Base-by-base conservation (phyloP, 2,329 filamentous ascomycete genomes). In the Rhynchosporium graminicola region DNA sequence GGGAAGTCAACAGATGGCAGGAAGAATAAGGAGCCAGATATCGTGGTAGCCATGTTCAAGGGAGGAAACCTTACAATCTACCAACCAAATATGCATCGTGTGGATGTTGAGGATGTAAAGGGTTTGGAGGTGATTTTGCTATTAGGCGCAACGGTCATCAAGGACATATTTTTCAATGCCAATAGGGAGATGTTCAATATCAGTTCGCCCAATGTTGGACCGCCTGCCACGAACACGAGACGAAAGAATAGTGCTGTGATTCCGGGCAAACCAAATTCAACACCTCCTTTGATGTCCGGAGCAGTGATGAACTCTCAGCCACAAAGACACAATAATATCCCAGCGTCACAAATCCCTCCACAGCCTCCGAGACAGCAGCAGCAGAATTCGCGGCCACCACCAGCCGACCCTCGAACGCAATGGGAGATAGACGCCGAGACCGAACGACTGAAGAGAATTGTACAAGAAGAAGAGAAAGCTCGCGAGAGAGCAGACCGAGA, bases 21-120 rank as follows among this genome's bases (percentile, higher is more conserved):
- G 76, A 91, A 91, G 80, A 90, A 82, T 78, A 94, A 91, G 74
- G 95, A 99, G 74, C 94, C 95, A 0, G 95, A 98, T 76, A 98
- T 98, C 69, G 93, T 92, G 0, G 83, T 98, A n/a, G 92, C 92
- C 2, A 83, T 98, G 70, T 96, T 93, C 80, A 87, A 89, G 68
- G 83, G 84, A 20, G 80, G 88, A 31, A 88, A 80, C 54, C 77
- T 98, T 63, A 96, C 93, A 1, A 83, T 99, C 47, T 97, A 98
- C 78, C 91, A 99, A 76, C 91, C 94, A 4, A 98, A 98, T 73
- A 81, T 98, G 72, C 88, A 89, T 65, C 83, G 95, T 6, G 89
- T 98, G 10, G 93, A 98, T 48, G 87, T 98, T 65, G 92, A 99
- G 75, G 95, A 99, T 76, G 87, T 89, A 62, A 98, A 97, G 75